A percentile compares a stretch with the other conserved stretches of the same genome.
These are phyloP conservation scores for Sphagnum fallax DNA, from an alignment of 228 moss, liverwort and hornwort species.

Conservation along the genomic window DNA sequence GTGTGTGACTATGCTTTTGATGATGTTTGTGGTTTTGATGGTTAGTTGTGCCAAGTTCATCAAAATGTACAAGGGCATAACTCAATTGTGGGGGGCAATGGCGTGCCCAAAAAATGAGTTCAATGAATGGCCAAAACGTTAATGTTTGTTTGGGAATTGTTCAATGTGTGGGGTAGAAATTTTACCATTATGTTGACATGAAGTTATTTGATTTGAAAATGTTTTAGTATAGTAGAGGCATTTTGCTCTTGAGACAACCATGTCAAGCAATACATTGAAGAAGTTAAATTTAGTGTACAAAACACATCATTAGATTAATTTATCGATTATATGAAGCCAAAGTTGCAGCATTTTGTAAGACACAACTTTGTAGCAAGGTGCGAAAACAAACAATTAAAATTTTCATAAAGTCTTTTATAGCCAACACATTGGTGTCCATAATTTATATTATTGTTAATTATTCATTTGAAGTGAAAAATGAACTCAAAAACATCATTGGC, in stretches of 20 bases:
- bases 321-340: not conserved
- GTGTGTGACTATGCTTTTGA: not conserved
- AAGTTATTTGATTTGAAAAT: not conserved
- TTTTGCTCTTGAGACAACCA: not conserved
- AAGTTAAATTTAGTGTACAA: not conserved
- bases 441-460: not conserved
- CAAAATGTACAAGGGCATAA: not conserved
- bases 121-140: too few species aligned
- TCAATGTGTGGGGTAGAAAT: not conserved
- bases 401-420: not conserved
- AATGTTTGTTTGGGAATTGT: not conserved
- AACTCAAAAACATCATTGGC: not conserved
- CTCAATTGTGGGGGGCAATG: not conserved
- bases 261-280: not conserved
- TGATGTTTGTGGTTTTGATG: not conserved
- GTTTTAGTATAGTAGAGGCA: not conserved
- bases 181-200: not conserved
- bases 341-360: not conserved
- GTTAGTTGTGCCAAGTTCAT: not conserved
- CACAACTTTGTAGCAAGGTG: not conserved
- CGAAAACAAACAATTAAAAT: not conserved
- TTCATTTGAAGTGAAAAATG: not conserved
- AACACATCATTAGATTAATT: not conserved
- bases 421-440: not conserved
- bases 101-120: not conserved